Evolutionary conservation across 768 basidiomycete genomes (phyloP), one percentile per base, ranked within the genome.

Genomic region (Cystobasidium ongulense): DNA sequence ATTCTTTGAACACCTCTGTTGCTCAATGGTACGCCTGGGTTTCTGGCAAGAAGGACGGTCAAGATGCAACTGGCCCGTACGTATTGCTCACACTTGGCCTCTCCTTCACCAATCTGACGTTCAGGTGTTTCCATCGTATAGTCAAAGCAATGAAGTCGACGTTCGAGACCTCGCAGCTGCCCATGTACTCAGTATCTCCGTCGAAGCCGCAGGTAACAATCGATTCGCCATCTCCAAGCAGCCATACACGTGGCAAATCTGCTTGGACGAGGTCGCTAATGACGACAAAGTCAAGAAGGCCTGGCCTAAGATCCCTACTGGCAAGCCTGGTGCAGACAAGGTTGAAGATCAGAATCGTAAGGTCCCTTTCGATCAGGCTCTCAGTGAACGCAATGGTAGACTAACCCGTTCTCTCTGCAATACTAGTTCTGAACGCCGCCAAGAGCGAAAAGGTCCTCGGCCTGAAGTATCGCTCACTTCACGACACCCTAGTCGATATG

Each of bases 201-300:
- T 75, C 54, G 72, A 80, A 79, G 74, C 78, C 70, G 67, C 68
- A 57, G 53, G 77, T 71, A 54, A 81, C 78, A 65, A 70, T 36
- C 38, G 80, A 78, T 79, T 86, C 65, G 84, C 84, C 74, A 95
- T 86, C 54, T 54, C 68, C 33, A 71, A 71, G 13, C 68, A 71
- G 53, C 33, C 68, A 27, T 71, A 39, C 43, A 57, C 68, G 11
- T 71, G 52, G 53, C 68, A 71, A 43, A n/a, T 54, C n/a, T 52
- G 31, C 31, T 52, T 71, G 27, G 68, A 71, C 31, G 54, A 54
- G 29, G 53, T 59, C 13, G 31, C 21, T 10, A 52, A 59, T 54
- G 36, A 61, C 31, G n/a, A 31, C 31, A 52, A 54, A 38, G 54
- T 71, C 46, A 67, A 52, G 27, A 33, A 67, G 39, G 41, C 33